These are phyloP conservation scores for Aspergillus oerlinghausenensis DNA, from an alignment of 2,329 filamentous ascomycete genomes.

Conservation along the genomic window DNA sequence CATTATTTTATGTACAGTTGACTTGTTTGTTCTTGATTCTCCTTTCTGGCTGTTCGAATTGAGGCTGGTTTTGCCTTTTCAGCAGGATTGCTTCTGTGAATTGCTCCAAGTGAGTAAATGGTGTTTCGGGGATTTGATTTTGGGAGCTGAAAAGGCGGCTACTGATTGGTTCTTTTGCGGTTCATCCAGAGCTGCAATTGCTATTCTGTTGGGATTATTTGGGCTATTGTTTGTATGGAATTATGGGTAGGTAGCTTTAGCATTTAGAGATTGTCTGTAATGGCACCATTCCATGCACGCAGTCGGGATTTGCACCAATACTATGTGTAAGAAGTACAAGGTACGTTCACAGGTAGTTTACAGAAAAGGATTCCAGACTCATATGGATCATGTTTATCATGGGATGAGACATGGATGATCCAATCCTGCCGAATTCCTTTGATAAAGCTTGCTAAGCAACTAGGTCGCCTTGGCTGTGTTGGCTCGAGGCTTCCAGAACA, in stretches of 20 bases:
- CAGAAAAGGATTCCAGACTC: background rate
- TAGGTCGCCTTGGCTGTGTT: background rate
- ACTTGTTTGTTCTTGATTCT: background rate
- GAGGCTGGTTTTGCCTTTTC: background rate
- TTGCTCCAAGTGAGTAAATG: slow-evolving; percentile 8
- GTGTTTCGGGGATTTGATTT: slow-evolving; percentile 6
- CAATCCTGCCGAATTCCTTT: background rate
- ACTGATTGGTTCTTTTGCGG: slow-evolving; percentile 1
- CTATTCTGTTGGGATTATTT: background rate
- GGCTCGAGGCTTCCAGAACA: background rate
- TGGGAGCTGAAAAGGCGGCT: slow-evolving; percentile 9
- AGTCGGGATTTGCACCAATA: background rate
- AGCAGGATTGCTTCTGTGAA: background rate
- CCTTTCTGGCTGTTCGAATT: background rate
- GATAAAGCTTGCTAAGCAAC: background rate
- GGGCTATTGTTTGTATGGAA: background rate
- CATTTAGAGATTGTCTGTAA: background rate
- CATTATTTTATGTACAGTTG: background rate
- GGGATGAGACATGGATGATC: background rate
- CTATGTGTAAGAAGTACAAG: background rate
- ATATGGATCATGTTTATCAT: background rate
- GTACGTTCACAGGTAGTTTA: background rate
- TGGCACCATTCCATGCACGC: background rate
- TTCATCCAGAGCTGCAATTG: background rate
- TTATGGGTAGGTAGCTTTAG: background rate